Conservation (phyloP, 306 rosid species). For the Quercus alba region DNA sequence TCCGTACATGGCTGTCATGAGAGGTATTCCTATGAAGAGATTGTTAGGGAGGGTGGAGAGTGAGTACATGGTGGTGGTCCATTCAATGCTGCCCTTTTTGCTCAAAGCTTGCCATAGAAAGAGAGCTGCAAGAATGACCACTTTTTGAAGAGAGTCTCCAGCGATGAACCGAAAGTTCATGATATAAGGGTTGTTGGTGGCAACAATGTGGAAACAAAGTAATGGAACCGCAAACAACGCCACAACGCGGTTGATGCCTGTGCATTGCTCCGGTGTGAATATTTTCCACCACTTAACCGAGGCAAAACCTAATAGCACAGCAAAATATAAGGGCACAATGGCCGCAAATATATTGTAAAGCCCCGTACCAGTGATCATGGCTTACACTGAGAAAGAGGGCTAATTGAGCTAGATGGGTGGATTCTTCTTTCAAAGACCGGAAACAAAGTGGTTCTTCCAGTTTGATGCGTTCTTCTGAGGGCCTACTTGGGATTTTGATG, state of each 20-base stretch:
- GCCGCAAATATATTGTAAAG: slow-evolving; percentile 74
- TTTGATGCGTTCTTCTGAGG: no score
- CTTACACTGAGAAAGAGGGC: neutral
- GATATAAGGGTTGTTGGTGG: slow-evolving; percentile 69
- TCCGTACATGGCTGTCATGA: slow-evolving; percentile 79
- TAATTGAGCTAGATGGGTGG: no score
- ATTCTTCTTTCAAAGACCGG: no score
- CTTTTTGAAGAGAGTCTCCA: slow-evolving; percentile 76
- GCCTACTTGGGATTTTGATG: no score
- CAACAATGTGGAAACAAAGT: slow-evolving; percentile 75
- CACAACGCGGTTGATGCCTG: slow-evolving; percentile 83
- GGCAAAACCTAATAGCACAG: slow-evolving; percentile 75
- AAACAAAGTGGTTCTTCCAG: no score
- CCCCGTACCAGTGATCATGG: slow-evolving; percentile 73
- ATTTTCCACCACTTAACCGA: slow-evolving; percentile 86
- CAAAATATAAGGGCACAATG: slow-evolving; percentile 75
- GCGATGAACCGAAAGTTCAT: slow-evolving; percentile 82
- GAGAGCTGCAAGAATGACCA: slow-evolving; percentile 58
- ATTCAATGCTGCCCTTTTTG: slow-evolving; percentile 53
- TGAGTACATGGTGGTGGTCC: slow-evolving; percentile 80
- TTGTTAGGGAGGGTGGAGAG: slow-evolving; percentile 87
- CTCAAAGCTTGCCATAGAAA: slow-evolving; percentile 69
- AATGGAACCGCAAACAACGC: slow-evolving; percentile 75
- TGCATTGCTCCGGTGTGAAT: slow-evolving; percentile 82
- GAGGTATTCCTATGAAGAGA: slow-evolving; percentile 82